A percentile compares a stretch with the other conserved stretches of the same genome.
Conservation (phyloP, 2,329 filamentous ascomycete species). For the Penicillium verrucosum region DNA sequence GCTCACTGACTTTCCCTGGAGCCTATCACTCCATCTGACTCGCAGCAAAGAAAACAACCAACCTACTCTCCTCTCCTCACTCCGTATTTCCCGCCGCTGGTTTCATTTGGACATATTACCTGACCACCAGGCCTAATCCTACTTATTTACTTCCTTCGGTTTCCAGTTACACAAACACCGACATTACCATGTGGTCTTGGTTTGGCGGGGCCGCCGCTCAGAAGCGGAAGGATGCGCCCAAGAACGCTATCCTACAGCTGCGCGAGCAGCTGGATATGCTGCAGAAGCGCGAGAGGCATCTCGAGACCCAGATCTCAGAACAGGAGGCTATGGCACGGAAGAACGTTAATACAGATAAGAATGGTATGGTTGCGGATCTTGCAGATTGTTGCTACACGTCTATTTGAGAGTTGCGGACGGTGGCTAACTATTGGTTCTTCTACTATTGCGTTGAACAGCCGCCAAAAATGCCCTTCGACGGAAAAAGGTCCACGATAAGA, state of each 20-base stretch:
- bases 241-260: slow-evolving; percentile 90
- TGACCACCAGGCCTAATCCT: neutral
- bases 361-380: slow-evolving; percentile 59
- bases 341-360: slow-evolving; percentile 85
- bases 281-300: slow-evolving; percentile 89
- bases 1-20: slow-evolving; percentile 8
- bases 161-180: neutral
- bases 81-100: slow-evolving; percentile 7
- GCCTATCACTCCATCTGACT: slow-evolving; percentile 21
- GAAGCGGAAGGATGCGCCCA: slow-evolving; percentile 88
- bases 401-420: neutral
- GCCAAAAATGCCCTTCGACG: slow-evolving; percentile 85
- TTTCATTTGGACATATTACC: neutral
- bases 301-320: slow-evolving; percentile 89
- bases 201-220: slow-evolving; percentile 80
- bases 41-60: slow-evolving; percentile 12
- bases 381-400: neutral
- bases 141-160: neutral
- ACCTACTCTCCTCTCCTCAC: slow-evolving; percentile 8
- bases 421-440: neutral
- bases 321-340: slow-evolving; percentile 87
- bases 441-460: slow-evolving; percentile 52
- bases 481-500: slow-evolving; percentile 92
- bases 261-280: slow-evolving; percentile 93
- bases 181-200: slow-evolving; percentile 69